These are phyloP conservation scores for Cylindrodendrum hubeiense DNA, from an alignment of 2,329 filamentous ascomycete genomes.

Conservation along the genomic window DNA sequence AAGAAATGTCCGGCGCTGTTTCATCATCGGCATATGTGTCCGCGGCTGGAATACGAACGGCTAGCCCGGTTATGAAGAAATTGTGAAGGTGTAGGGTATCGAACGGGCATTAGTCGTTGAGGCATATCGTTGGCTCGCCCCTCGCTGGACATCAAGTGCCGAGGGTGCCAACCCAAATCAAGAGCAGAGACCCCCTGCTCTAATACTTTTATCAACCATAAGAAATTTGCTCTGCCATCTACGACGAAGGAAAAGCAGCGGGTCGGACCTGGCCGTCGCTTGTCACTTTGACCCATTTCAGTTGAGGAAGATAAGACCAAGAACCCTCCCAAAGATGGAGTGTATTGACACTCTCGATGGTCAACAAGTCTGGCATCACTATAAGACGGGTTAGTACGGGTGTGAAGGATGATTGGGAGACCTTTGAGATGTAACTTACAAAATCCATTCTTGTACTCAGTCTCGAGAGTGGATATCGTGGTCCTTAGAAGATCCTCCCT, in stretches of 20 bases:
- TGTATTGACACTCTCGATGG: constrained; percentile 72
- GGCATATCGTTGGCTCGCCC: neutral
- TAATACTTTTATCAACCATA: neutral
- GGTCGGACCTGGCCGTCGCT: constrained; percentile 73
- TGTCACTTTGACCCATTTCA: constrained; percentile 83
- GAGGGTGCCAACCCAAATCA: neutral
- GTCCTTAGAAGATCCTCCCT: constrained; percentile 83
- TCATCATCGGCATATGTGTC: no score
- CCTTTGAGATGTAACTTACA: constrained; percentile 63
- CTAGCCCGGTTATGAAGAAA: neutral
- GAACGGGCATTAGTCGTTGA: constrained; percentile 22
- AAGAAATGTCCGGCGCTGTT: neutral
- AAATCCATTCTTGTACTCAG: constrained; percentile 87
- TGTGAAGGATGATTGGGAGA: neutral
- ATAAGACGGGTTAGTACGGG: constrained; percentile 25
- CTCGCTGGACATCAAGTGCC: constrained; percentile 25
- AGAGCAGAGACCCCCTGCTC: neutral
- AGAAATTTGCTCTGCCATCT: constrained; percentile 9
- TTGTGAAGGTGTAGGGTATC: constrained; percentile 13
- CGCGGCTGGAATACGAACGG: neutral
- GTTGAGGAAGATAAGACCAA: constrained; percentile 82
- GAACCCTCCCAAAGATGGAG: constrained; percentile 84
- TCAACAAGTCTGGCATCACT: constrained; percentile 82
- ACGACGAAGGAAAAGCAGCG: constrained; percentile 81
- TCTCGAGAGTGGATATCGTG: constrained; percentile 76